Percentiles rank a stretch among this genome's conserved stretches.
phyloP scores from a whole-genome alignment of 2,329 filamentous ascomycete species.

The Parafenestella ontariensis region DNA sequence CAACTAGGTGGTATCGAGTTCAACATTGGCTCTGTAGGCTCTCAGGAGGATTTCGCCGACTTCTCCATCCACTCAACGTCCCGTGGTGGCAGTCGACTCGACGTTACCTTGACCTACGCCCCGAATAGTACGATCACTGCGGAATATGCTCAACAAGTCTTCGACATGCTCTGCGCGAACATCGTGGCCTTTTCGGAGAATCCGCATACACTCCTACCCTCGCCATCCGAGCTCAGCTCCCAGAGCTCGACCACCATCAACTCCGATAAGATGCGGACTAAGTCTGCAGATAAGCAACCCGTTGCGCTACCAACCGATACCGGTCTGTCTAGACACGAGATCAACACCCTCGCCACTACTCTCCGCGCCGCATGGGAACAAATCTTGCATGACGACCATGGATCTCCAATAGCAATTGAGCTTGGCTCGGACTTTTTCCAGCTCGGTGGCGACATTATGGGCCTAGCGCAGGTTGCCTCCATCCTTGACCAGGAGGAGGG shows the following conservation, averaged over 20 bases:
- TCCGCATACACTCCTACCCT: conserved; percentile 36
- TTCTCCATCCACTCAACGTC: conserved; percentile 40
- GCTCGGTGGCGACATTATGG: conserved; percentile 45
- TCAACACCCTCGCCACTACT: conserved; percentile 28
- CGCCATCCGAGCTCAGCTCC: conserved; percentile 35
- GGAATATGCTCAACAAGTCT: conserved; percentile 60
- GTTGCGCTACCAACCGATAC: conserved; percentile 34
- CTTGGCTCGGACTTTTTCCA: conserved; percentile 43
- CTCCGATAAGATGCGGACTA: conserved; percentile 31
- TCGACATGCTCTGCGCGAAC: conserved; percentile 41
- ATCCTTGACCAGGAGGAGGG: conserved; percentile 38
- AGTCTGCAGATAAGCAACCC: conserved; percentile 32
- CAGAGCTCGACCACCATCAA: conserved; percentile 29
- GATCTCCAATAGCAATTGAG: conserved; percentile 25
- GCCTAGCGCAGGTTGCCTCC: conserved; percentile 39
- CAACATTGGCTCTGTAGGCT: conserved; percentile 37
- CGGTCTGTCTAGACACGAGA: conserved; percentile 33
- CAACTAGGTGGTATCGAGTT: conserved; percentile 51
- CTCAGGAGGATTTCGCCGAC: conserved; percentile 45
- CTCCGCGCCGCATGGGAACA: conserved; percentile 40
- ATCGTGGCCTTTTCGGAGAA: conserved; percentile 35
- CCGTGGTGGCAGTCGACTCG: conserved; percentile 29
- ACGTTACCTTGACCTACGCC: conserved; percentile 40
- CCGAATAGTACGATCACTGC: conserved; percentile 57
- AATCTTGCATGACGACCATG: conserved; percentile 37